These are phyloP conservation scores for Backusella sp. DNA, from an alignment of 192 early-diverging fungal genomes.

Conservation along the genomic window DNA sequence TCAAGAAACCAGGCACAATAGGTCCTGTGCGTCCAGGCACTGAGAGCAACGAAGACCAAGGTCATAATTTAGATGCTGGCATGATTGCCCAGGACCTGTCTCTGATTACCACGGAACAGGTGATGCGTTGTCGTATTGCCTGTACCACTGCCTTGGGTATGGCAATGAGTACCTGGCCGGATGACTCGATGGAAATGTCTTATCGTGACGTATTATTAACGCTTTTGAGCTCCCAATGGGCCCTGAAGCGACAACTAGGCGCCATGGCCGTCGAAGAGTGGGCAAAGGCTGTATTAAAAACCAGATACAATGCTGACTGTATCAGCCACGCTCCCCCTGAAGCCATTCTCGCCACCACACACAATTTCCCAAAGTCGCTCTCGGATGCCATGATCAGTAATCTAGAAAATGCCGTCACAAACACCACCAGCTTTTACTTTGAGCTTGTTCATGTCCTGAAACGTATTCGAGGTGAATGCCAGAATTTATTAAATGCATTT, in stretches of 20 bases:
- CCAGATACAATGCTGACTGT: constrained; percentile 31
- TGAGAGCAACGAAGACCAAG: constrained; percentile 34
- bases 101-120: constrained; percentile 68
- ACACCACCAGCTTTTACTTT: constrained; percentile 50
- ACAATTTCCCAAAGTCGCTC: constrained; percentile 52
- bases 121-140: constrained; percentile 79
- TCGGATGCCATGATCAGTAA: constrained; percentile 55
- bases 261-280: constrained; percentile 81
- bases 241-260: constrained; percentile 75
- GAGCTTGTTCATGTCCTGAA: constrained; percentile 64
- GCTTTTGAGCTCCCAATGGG: constrained; percentile 69
- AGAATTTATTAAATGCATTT: constrained; percentile 59
- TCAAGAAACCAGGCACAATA: background rate
- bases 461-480: constrained; percentile 66
- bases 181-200: constrained; percentile 42
- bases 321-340: constrained; percentile 32
- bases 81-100: constrained; percentile 93
- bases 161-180: constrained; percentile 59
- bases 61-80: constrained; percentile 81
- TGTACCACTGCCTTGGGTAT: constrained; percentile 80
- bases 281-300: constrained; percentile 51
- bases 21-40: background rate
- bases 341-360: constrained; percentile 26
- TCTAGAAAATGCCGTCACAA: constrained; percentile 47
- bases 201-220: constrained; percentile 56